A percentile compares a stretch with the other conserved stretches of the same genome.
Conservation (phyloP, 1,284 basidiomycete species). For the Naganishia sp. region DNA sequence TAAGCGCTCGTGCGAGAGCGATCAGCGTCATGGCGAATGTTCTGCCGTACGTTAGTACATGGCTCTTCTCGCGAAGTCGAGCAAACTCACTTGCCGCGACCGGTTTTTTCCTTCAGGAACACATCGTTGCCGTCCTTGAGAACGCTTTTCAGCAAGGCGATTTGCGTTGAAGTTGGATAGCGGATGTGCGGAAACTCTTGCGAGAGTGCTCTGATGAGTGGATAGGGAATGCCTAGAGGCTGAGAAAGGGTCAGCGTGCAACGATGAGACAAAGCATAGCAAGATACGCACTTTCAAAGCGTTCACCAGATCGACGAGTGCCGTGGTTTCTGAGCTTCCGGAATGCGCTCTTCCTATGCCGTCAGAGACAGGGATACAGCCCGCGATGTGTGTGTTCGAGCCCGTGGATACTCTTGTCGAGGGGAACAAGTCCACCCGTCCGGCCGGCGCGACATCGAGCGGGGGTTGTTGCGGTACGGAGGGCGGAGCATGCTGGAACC, state of each 20-base stretch:
- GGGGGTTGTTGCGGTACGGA: background rate
- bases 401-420: background rate
- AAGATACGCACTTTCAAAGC: slow-evolving; percentile 5
- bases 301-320: background rate
- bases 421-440: background rate
- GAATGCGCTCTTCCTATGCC: background rate
- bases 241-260: background rate
- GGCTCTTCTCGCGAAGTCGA: background rate
- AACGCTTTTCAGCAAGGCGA: background rate
- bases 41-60: background rate
- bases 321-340: background rate
- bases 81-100: slow-evolving; percentile 28
- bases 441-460: background rate
- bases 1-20: slow-evolving; percentile 8
- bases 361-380: background rate
- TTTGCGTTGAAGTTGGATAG: slow-evolving; percentile 17
- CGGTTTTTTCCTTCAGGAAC: slow-evolving; percentile 29
- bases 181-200: slow-evolving; percentile 4
- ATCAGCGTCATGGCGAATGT: slow-evolving; percentile 21
- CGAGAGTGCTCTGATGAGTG: background rate
- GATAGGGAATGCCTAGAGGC: slow-evolving; percentile 10
- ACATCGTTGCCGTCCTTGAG: slow-evolving; percentile 21
- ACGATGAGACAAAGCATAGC: too few species aligned
- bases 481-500: background rate
- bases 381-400: background rate